A percentile compares a stretch with the other conserved stretches of the same genome.
Conservation (phyloP, 345 rosid genomes). For the Chamaenerion angustifolium region DNA sequence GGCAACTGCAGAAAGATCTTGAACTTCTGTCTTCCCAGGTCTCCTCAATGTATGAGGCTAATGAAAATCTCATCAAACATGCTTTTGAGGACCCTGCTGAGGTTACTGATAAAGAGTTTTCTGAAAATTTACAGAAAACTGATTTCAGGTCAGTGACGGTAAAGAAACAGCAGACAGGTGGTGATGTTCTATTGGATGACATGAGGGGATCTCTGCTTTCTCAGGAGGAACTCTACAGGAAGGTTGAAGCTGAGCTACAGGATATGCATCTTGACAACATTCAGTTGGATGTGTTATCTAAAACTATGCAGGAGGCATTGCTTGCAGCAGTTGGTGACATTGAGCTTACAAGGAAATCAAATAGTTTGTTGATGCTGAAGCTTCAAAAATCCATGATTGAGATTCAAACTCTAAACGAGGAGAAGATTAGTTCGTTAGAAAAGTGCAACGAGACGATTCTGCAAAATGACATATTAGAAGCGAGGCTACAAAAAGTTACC, state of each 20-base stretch:
- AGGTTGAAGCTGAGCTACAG: constrained; percentile 69
- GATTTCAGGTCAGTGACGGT: constrained; percentile 9
- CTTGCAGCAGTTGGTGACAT: constrained; percentile 41
- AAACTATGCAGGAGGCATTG: constrained; percentile 48
- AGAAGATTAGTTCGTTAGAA: constrained; percentile 36
- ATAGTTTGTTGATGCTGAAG: constrained; percentile 44
- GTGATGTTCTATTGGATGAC: constrained; percentile 60
- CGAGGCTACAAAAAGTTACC: constrained; percentile 33
- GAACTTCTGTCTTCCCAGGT: constrained; percentile 86
- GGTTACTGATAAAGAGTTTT: constrained; percentile 17
- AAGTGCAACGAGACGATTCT: constrained; percentile 44
- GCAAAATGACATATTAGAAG: constrained; percentile 37
- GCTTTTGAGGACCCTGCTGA: constrained; percentile 55
- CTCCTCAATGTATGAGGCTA: constrained; percentile 76
- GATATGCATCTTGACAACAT: constrained; percentile 57
- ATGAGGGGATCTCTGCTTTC: constrained; percentile 62
- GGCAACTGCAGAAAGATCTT: constrained; percentile 90
- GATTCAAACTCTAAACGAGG: constrained; percentile 43
- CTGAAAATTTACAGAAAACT: constrained; percentile 9
- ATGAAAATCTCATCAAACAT: constrained; percentile 81
- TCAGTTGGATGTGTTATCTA: constrained; percentile 71
- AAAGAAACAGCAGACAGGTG: constrained; percentile 39
- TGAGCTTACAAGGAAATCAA: constrained; percentile 50
- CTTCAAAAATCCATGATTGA: constrained; percentile 57
- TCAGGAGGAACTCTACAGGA: constrained; percentile 67